Conservation (phyloP, 768 basidiomycete genomes). For the Pisolithus albus region DNA sequence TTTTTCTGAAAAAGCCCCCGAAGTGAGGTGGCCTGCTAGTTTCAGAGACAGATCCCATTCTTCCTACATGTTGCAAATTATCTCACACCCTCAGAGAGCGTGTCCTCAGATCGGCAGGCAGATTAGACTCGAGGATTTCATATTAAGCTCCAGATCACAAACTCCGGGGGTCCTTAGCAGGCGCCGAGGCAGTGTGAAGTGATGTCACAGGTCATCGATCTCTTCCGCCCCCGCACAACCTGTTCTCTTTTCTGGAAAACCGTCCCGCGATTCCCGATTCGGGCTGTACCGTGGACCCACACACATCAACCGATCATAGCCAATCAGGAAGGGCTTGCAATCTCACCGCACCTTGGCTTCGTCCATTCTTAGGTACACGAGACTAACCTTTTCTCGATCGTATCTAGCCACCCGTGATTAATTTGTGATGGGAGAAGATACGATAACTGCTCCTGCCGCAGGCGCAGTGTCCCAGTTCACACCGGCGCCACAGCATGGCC, state of each 20-base stretch:
- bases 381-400: conserved; percentile 2
- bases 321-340: not conserved
- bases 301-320: not conserved
- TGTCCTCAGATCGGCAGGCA: not conserved
- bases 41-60: not conserved
- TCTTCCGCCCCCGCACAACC: not conserved
- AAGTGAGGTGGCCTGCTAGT: not conserved
- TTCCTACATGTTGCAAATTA: not conserved
- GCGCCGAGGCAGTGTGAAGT: not conserved
- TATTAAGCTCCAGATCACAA: not conserved
- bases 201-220: not conserved
- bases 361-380: not conserved
- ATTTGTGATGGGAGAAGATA: not conserved
- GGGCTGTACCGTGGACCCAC: not conserved
- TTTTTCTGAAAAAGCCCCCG: not conserved
- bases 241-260: not conserved
- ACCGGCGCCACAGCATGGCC: not conserved
- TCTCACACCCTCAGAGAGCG: not conserved
- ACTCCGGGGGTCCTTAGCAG: not conserved
- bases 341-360: not conserved
- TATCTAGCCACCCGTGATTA: not conserved
- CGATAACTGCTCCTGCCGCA: not conserved
- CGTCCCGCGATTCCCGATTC: not conserved
- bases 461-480: not conserved
- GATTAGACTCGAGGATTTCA: not conserved